Evolutionary conservation across 1,139 yeast genomes (phyloP).

Genomic region (Geotrichum cucujoidarum): DNA sequence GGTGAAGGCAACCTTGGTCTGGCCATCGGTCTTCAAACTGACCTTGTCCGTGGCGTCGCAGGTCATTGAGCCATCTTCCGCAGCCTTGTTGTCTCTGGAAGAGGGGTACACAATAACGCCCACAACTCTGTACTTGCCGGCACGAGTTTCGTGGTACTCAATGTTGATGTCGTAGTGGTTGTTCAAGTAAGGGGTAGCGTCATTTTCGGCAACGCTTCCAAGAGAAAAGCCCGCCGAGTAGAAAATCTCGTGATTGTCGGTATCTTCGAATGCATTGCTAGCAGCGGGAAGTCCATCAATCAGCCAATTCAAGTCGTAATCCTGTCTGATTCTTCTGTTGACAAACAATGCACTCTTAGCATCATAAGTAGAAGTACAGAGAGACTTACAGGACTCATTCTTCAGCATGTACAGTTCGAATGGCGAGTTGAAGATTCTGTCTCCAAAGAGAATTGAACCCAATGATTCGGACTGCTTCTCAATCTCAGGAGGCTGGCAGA

Average conservation of each 20-base stretch:
- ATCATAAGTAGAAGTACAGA: constrained; percentile 60
- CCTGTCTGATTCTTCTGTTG: constrained; percentile 70
- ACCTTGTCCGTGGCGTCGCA: constrained; percentile 34
- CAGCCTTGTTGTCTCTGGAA: constrained; percentile 44
- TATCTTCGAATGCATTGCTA: constrained; percentile 53
- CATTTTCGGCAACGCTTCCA: constrained; percentile 42
- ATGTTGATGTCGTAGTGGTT: constrained; percentile 77
- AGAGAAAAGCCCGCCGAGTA: constrained; percentile 80
- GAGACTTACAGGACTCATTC: constrained; percentile 55
- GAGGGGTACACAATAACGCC: constrained; percentile 76
- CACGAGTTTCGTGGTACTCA: constrained; percentile 72
- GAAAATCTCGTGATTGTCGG: constrained; percentile 37
- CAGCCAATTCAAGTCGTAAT: constrained; percentile 87
- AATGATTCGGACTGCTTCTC: constrained; percentile 80
- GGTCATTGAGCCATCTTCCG: constrained; percentile 23
- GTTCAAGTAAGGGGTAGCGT: constrained; percentile 50
- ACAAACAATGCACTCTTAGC: constrained; percentile 68
- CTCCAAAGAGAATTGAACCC: constrained; percentile 93
- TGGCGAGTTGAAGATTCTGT: constrained; percentile 90
- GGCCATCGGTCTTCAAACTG: constrained; percentile 37
- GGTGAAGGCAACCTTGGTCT: constrained; percentile 48
- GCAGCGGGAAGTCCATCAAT: constrained; percentile 95
- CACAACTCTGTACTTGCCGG: constrained; percentile 73
- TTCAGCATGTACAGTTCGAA: constrained; percentile 74
- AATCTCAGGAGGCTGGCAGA: constrained; percentile 69